Conservation (phyloP, 495 filamentous ascomycete species). For the Pseudomonodictys pantanalensis region DNA sequence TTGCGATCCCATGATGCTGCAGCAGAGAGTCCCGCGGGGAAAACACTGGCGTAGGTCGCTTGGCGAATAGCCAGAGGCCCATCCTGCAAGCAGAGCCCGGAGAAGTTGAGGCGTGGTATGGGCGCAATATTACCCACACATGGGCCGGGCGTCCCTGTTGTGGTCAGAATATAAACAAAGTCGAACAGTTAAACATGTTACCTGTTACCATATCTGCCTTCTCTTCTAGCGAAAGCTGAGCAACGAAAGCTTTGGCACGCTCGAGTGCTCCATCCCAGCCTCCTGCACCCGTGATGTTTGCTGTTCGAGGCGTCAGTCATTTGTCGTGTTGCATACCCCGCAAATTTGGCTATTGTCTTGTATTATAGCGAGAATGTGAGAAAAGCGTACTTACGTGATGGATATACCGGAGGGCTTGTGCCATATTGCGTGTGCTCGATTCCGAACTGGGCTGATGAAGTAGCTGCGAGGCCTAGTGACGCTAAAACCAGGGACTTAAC, state of each 20-base stretch:
- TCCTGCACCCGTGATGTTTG: slow-evolving; percentile 37
- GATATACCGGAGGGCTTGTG: slow-evolving; percentile 35
- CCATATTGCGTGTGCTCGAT: slow-evolving; percentile 23
- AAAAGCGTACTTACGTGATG: slow-evolving; percentile 31
- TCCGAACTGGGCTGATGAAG: background rate
- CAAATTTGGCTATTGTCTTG: no score
- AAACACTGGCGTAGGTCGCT: slow-evolving; percentile 58
- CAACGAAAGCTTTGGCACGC: slow-evolving; percentile 54
- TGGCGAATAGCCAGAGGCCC: slow-evolving; percentile 60
- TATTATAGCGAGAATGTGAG: background rate
- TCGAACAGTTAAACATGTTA: background rate
- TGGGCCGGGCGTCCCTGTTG: slow-evolving; percentile 29
- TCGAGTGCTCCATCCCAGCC: slow-evolving; percentile 22
- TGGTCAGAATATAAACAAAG: background rate
- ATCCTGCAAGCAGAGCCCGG: slow-evolving; percentile 63
- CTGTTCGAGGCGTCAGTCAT: slow-evolving; percentile 45
- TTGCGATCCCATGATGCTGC: slow-evolving; percentile 31
- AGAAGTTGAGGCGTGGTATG: slow-evolving; percentile 56
- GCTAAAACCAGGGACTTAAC: background rate
- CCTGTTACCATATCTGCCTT: slow-evolving; percentile 56
- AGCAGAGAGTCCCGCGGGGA: slow-evolving; percentile 26
- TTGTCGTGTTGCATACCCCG: background rate
- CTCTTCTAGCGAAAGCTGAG: slow-evolving; percentile 57
- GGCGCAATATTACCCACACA: slow-evolving; percentile 54
- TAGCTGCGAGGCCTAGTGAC: background rate